Conservation (phyloP, 768 basidiomycete genomes). For the Kwoniella heveanensis region DNA sequence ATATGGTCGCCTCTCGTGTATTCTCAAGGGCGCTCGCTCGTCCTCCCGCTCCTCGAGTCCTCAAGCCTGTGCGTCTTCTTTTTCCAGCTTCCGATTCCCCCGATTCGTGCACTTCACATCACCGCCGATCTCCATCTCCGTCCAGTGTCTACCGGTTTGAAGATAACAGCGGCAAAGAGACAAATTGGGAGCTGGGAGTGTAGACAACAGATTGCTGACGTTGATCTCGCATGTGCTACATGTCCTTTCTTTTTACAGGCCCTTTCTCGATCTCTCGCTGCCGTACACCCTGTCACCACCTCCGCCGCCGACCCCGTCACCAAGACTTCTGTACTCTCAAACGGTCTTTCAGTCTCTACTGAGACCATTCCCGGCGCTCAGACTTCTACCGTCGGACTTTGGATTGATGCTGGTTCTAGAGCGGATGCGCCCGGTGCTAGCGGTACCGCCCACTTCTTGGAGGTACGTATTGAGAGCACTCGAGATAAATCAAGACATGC, state of each 20-base stretch:
- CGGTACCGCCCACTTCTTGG: slow-evolving; percentile 97
- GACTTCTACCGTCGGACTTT: slow-evolving; percentile 98
- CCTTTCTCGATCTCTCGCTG: slow-evolving; percentile 56
- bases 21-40: slow-evolving; percentile 34
- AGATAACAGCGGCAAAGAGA: too few species aligned
- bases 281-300: slow-evolving; percentile 45
- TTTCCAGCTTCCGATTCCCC: background rate
- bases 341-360: slow-evolving; percentile 93
- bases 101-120: background rate
- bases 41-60: slow-evolving; percentile 29
- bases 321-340: slow-evolving; percentile 86
- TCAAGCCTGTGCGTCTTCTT: slow-evolving; percentile 30
- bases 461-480: too few species aligned
- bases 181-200: too few species aligned
- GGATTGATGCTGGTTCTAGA: slow-evolving; percentile 97
- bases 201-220: slow-evolving; percentile 6
- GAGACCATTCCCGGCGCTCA: slow-evolving; percentile 86
- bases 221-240: background rate
- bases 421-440: slow-evolving; percentile 94
- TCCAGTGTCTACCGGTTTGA: too few species aligned
- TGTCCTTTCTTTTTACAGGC: slow-evolving; percentile 16
- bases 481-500: too few species aligned
- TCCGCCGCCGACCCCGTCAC: slow-evolving; percentile 66
- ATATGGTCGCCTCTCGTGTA: slow-evolving; percentile 39
- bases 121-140: too few species aligned